Evolutionary conservation across 1,284 basidiomycete genomes (phyloP).

Genomic region (Malassezia vespertilionis): DNA sequence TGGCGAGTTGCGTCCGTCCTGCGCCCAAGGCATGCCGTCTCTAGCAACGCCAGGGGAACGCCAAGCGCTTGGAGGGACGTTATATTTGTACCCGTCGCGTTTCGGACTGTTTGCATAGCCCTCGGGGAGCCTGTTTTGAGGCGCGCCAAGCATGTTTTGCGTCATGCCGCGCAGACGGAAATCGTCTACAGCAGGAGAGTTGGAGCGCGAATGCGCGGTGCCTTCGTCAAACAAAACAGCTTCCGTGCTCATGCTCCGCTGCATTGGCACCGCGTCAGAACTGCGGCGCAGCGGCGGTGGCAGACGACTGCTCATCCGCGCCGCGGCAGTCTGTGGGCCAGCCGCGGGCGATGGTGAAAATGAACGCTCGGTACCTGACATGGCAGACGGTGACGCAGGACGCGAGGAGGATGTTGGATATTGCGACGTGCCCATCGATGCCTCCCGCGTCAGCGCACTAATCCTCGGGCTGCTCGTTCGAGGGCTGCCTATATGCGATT

Average conservation of each 20-base stretch:
- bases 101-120: conserved; percentile 29
- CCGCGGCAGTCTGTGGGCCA: conserved; percentile 9
- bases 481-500: conserved; percentile 24
- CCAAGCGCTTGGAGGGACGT: conserved; percentile 2
- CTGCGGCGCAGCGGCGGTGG: conserved; percentile 9
- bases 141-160: no score
- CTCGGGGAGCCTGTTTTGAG: conserved; percentile 13
- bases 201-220: background rate
- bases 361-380: conserved; percentile 11
- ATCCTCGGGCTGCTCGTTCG: conserved; percentile 27
- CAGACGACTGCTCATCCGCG: conserved; percentile 15
- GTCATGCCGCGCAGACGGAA: background rate
- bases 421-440: conserved; percentile 22
- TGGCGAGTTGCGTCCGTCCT: conserved; percentile 34
- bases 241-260: background rate
- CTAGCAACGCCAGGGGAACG: conserved; percentile 16
- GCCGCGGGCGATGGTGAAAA: conserved; percentile 23
- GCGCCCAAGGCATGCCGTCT: conserved; percentile 36
- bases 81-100: conserved; percentile 17
- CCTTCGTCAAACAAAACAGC: conserved; percentile 6
- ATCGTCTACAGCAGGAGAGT: background rate
- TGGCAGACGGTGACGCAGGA: conserved; percentile 26
- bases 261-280: conserved; percentile 4
- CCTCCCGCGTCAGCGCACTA: conserved; percentile 38
- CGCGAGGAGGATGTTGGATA: conserved; percentile 39